Evolutionary conservation across 495 filamentous ascomycete species (phyloP), one percentile per base, ranked within the genome.

Genomic region (Chaetomium fimeti): DNA sequence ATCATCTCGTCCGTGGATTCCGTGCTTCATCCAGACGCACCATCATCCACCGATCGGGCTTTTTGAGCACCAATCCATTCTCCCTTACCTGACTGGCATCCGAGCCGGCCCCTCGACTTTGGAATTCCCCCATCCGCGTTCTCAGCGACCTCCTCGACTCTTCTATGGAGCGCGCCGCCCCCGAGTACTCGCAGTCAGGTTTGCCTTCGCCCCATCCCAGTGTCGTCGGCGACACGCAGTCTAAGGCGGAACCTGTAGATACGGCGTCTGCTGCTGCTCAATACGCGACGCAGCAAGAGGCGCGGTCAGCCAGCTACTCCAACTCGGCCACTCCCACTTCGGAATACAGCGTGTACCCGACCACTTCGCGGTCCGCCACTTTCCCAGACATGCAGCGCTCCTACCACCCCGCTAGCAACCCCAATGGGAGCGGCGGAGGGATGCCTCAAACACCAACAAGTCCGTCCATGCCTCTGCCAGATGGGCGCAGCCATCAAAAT

Each of bases 121-220:
- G 40, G 40, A 43, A 43, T 43, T 18, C 40, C 40, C 16, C 40
- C 2, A 13, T 18, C 40, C 40, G 13, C 2, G 11, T 43, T 43
- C 45, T 18, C 45, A 3, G 45, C n/a, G 20, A 22, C 45, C 20
- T 49, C 3, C 24, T 71, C 77, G 76, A 77, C 69, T 79, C 77
- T 77, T 83, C 80, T 88, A 94, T 96, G 90, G 90, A 93, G 85
- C 90, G 90, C 85, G 86, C 89, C 83, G 85, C 90, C 75, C 81
- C 90, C 83, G 92, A 95, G 79, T 97, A 93, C 83, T 87, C 91
- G 89, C 93, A 97, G 88, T 88, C 92, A 96, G 93, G 92, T 96
- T 95, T 91, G 93, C 87, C 85, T 79, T 87, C 87, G 87, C 89
- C 87, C 82, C 88, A 86, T 83, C 83, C 87, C 82, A 82, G 85